A percentile compares a stretch with the other conserved stretches of the same genome.
These are phyloP conservation scores for Auxenochlorella pyrenoidosa DNA, from an alignment of 139 green algal genomes.

Conservation along the genomic window DNA sequence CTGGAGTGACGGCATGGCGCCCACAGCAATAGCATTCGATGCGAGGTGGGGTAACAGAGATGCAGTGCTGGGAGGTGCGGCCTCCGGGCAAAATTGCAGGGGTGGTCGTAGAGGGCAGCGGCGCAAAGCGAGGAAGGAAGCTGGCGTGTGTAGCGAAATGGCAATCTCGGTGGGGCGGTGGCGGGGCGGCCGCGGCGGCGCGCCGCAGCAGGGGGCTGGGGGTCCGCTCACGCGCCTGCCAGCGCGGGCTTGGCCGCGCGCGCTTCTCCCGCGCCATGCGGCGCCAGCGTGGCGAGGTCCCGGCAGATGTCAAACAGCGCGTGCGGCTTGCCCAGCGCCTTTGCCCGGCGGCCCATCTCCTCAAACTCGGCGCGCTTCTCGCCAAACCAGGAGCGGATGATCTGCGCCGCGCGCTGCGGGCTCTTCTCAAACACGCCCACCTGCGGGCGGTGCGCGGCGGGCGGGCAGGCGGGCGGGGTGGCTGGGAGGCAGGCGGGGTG, in stretches of 20 bases:
- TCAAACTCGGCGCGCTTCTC: conserved; percentile 51
- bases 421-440: conserved; percentile 51
- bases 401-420: conserved; percentile 35
- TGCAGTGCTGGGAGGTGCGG: too few relatives aligned
- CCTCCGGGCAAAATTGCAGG: too few relatives aligned
- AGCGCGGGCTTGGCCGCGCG: neutral
- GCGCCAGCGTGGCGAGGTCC: conserved; percentile 63
- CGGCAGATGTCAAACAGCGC: conserved; percentile 76
- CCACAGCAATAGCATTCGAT: too few relatives aligned
- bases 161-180: too few relatives aligned
- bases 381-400: conserved; percentile 72
- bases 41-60: too few relatives aligned
- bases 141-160: too few relatives aligned
- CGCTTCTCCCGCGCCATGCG: too few relatives aligned
- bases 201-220: neutral
- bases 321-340: conserved; percentile 67
- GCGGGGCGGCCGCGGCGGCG: too few relatives aligned
- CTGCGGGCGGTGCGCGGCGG: neutral
- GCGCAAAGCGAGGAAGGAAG: too few relatives aligned
- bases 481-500: neutral
- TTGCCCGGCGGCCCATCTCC: conserved; percentile 61
- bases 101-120: too few relatives aligned
- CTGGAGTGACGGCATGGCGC: too few relatives aligned
- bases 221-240: neutral
- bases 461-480: neutral